Evolutionary conservation across 192 early-diverging fungal species (phyloP), one percentile per base, ranked within the genome.

Genomic region (Entomortierella beljakovae): DNA sequence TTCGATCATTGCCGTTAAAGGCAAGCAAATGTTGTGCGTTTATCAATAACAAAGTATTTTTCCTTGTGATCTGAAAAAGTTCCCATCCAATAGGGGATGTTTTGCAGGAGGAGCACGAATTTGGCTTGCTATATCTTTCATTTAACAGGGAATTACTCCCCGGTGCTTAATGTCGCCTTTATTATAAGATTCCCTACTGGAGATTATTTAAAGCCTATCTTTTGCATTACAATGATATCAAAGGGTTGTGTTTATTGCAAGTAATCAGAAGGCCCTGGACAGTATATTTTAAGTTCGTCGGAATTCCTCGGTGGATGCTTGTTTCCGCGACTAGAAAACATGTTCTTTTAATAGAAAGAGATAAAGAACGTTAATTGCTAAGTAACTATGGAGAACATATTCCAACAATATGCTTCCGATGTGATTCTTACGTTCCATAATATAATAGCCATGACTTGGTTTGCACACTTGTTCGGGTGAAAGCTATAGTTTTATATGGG

Each of bases 391-490:
- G 7, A 40, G 13, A 13, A 40, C 6, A 13, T 40, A 40, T 40
- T n/a, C n/a, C 22, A 31, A 48, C 13, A 6, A 32, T 38, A 59
- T 5, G 6, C 6, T 22, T n/a, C 10, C 49, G 18, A 51, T 18
- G n/a, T 2, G 23, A 15, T 26, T 38, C 83, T 64, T 73, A 87
- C 85, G 75, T 87, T 87, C 86, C 86, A 87, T 23, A 84, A n/a
- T 16, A 80, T 53, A 7, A 82, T 82, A 8, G 86, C 82, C 86
- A 87, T 87, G 6, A 87, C 61, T 56, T 85, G 83, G 56, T 87
- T 87, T 11, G 86, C 86, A 32, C 86, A 87, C n/a, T 54, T 81
- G 55, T 87, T 87, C n/a, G 86, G 86, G 53, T 87, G 86, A 43
- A 87, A 87, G 69, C 86, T 86, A 56, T 68, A 35, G 51, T 20